Conservation (phyloP, 2,329 filamentous ascomycete species). For the Aspergillus ustus region DNA sequence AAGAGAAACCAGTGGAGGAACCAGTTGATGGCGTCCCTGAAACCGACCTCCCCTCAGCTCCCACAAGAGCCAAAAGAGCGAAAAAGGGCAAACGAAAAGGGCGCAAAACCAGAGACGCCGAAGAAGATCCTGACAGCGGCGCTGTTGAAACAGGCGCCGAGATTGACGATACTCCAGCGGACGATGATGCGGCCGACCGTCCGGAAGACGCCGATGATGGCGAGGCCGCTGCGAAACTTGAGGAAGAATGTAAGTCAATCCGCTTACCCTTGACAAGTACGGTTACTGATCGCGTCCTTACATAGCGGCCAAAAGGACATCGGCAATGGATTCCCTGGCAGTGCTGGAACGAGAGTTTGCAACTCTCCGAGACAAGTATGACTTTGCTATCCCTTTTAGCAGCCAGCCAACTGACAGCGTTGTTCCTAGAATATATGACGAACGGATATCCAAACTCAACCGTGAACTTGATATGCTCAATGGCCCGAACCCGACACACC, state of each 20-base stretch:
- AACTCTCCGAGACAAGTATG: constrained; percentile 70
- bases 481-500: constrained; percentile 70
- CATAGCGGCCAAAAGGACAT: constrained; percentile 75
- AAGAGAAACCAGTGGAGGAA: constrained; percentile 28
- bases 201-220: constrained; percentile 51
- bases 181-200: constrained; percentile 51
- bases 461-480: constrained; percentile 65
- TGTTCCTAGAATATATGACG: constrained; percentile 76
- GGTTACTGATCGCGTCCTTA: neutral
- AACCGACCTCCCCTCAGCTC: constrained; percentile 34
- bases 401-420: constrained; percentile 16
- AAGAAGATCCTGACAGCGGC: constrained; percentile 43
- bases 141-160: constrained; percentile 47
- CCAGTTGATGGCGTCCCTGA: constrained; percentile 39
- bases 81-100: constrained; percentile 54
- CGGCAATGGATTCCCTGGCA: constrained; percentile 77
- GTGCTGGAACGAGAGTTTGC: constrained; percentile 88
- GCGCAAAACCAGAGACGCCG: constrained; percentile 45
- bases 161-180: constrained; percentile 56
- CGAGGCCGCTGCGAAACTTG: constrained; percentile 52
- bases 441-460: constrained; percentile 81
- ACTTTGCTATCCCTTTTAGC: neutral
- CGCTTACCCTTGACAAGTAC: neutral
- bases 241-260: constrained; percentile 55
- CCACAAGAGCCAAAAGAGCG: constrained; percentile 44